Evolutionary conservation across 179 eudicot species (phyloP).

Genomic region (Beta macrorhiza): DNA sequence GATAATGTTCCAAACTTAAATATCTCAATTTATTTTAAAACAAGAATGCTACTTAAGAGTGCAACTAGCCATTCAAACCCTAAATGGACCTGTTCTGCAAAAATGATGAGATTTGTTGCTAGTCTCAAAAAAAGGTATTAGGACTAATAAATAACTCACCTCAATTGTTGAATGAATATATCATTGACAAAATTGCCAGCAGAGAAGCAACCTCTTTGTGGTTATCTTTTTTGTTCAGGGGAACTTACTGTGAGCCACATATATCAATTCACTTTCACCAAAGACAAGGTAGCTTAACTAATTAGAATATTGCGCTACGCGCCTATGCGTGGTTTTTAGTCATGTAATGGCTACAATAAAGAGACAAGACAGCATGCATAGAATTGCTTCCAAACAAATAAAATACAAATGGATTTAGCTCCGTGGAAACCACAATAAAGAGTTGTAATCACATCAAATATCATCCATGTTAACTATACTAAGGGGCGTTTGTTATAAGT

Average conservation of each 20-base stretch:
- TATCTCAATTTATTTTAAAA: too few species aligned
- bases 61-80: neutral
- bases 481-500: too few species aligned
- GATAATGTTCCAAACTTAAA: neutral
- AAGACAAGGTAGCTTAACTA: neutral
- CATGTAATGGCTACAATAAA: slow-evolving; percentile 6
- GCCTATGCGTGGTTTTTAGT: neutral
- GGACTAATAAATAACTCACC: neutral
- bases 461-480: neutral
- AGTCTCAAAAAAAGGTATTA: neutral
- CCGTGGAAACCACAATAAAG: neutral
- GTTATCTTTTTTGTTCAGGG: neutral
- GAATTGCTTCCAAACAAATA: neutral
- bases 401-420: neutral
- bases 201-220: neutral
- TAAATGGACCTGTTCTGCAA: neutral
- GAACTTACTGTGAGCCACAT: neutral
- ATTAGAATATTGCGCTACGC: neutral
- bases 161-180: neutral
- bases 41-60: neutral
- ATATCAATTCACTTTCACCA: neutral
- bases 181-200: neutral
- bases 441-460: neutral
- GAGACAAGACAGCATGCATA: neutral
- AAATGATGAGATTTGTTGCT: neutral